Evolutionary conservation across 257 asterid genomes (phyloP).

Genomic region (Solanum chilense): DNA sequence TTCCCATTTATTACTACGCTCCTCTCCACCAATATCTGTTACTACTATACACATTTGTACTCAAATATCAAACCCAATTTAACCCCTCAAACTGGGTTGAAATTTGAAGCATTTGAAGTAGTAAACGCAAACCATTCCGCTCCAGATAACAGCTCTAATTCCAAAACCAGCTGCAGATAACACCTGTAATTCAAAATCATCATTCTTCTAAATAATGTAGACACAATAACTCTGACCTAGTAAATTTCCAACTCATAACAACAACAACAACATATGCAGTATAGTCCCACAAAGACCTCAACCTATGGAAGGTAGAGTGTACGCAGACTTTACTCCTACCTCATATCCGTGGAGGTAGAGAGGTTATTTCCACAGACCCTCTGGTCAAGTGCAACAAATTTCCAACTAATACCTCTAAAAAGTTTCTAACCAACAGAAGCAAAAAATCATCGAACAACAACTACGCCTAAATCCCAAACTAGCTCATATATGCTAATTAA

Average conservation of each 20-base stretch:
- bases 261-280: background rate
- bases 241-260: background rate
- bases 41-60: background rate
- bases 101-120: background rate
- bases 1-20: conserved; percentile 4
- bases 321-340: background rate
- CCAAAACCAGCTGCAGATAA: background rate
- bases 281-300: background rate
- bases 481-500: background rate
- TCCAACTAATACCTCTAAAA: background rate
- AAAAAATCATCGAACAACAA: background rate
- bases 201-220: background rate
- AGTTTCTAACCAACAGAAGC: background rate
- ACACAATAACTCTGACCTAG: background rate
- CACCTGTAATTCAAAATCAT: background rate
- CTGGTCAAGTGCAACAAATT: background rate
- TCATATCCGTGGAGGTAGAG: background rate
- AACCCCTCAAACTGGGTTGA: background rate
- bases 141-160: background rate
- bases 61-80: background rate
- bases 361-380: background rate
- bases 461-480: background rate
- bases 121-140: background rate
- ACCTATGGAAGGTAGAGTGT: background rate
- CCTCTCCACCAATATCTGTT: background rate